Base-by-base conservation (phyloP, 1,139 yeast genomes). In the Hansenula sp. region DNA sequence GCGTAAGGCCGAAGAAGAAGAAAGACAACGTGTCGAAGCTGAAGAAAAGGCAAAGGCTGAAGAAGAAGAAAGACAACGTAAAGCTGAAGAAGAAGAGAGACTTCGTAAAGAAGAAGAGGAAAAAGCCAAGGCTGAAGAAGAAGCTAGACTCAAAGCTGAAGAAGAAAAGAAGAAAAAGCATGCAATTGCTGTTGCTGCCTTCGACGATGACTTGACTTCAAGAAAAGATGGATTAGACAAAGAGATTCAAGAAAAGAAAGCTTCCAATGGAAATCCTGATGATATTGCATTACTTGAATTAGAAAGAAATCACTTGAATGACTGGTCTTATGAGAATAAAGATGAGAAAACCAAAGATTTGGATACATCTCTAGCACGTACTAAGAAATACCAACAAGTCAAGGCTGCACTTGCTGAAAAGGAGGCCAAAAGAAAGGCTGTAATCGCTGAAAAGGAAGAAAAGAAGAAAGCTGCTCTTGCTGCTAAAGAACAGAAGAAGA, bases 11-110 rank as follows among this genome's bases (percentile, higher is more conserved):
- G 46, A 39, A 32, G 53, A 48, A 29, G 48, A 37, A 32, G 46
- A 46, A 33, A 25, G 25, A 24, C 30, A 29, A n/a, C 19, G 13
- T 10, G 26, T 13, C 6, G 27, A 37, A 29, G 41, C 31, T 34
- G 37, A 22, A 31, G 42, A 47, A 36, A 28, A 44, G 40, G n/a
- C 11, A 31, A 14, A 19, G 2, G 14, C 13, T n/a, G 14, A 19
- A 8, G 34, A 31, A 31, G 34, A 31, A 21, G 19, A 31, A 31
- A 27, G 29, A 27, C 6, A 14, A 16, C 44, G 47, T 24, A 32
- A 30, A 4, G 52, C 51, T 31, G 53, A 44, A 29, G 44, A 44
- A 33, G 45, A 38, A 17, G 39, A 37, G 28, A 27, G 36, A 37
- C 28, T 25, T 19, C 36, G 46, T 18, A 14, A 28, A 25, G 39